These are phyloP conservation scores for Plenodomus biglobosus DNA, from an alignment of 2,329 filamentous ascomycete genomes.

Conservation along the genomic window DNA sequence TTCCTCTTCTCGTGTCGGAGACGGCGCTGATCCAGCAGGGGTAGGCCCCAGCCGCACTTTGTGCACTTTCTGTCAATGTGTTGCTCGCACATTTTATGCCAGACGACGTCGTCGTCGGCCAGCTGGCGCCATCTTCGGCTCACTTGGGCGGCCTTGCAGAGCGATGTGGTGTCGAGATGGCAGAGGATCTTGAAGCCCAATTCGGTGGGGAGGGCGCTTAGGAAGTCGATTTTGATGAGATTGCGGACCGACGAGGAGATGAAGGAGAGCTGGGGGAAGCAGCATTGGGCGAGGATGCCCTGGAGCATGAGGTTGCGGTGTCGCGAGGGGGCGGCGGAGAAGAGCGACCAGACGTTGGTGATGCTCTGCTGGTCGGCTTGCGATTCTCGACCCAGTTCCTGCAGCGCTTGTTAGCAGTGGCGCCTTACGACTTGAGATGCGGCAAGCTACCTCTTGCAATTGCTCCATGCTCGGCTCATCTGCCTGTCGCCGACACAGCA, in stretches of 20 bases:
- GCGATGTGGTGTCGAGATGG: conserved; percentile 87
- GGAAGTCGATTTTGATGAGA: conserved; percentile 95
- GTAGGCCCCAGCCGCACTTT: conserved; percentile 94
- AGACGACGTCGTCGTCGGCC: conserved; percentile 96
- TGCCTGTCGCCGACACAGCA: conserved; percentile 88
- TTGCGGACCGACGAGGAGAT: conserved; percentile 89
- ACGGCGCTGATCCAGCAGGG: conserved; percentile 83
- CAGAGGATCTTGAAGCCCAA: conserved; percentile 91
- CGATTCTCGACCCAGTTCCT: conserved; percentile 81
- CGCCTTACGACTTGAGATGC: not conserved
- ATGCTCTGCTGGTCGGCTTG: conserved; percentile 91
- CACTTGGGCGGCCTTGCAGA: conserved; percentile 95
- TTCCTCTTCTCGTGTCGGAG: conserved; percentile 84
- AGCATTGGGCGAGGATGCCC: conserved; percentile 93
- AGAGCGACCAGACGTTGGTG: conserved; percentile 95
- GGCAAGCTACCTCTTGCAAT: conserved; percentile 72
- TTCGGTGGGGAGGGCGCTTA: conserved; percentile 84
- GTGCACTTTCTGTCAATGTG: conserved; percentile 92
- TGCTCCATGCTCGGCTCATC: conserved; percentile 97
- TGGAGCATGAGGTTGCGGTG: conserved; percentile 96
- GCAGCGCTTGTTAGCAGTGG: conserved; percentile 25
- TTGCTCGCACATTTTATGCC: conserved; percentile 98
- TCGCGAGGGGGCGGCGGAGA: conserved; percentile 91
- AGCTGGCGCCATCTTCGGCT: conserved; percentile 83
- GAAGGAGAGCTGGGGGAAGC: conserved; percentile 93